phyloP scores from a whole-genome alignment of 108 stramenopile genomes.

The Skeletonema menzelii region DNA sequence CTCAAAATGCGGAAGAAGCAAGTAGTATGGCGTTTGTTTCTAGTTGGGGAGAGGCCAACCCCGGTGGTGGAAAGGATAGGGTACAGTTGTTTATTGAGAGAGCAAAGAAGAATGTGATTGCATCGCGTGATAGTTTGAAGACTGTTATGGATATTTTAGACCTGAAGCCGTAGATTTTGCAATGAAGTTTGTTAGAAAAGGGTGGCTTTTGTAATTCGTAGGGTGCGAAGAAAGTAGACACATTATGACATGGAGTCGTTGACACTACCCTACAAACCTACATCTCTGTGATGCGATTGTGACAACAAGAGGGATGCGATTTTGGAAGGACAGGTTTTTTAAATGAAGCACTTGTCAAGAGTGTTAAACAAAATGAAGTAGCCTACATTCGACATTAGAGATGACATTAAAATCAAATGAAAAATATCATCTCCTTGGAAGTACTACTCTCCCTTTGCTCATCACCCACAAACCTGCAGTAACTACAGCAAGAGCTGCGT shows the following conservation, averaged over 20 bases:
- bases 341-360: background rate
- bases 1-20: conserved; percentile 66
- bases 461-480: conserved; percentile 46
- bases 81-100: conserved; percentile 82
- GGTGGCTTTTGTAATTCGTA: background rate
- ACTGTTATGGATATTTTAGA: conserved; percentile 66
- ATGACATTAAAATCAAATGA: background rate
- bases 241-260: no score
- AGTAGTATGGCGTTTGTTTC: conserved; percentile 78
- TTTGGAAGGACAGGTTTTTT: background rate
- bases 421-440: conserved; percentile 7
- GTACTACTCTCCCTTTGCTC: conserved; percentile 36
- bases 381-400: background rate
- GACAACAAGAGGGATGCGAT: no score
- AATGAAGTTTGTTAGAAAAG: background rate
- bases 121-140: conserved; percentile 53
- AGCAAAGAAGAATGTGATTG: conserved; percentile 74
- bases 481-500: conserved; percentile 63
- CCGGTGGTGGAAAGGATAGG: conserved; percentile 83
- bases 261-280: no score
- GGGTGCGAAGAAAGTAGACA: no score
- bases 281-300: no score
- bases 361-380: background rate
- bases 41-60: conserved; percentile 89
- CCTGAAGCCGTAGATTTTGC: background rate